Conservation (phyloP, 2,329 filamentous ascomycete species). For the Neoscytalidium dimidiatum region DNA sequence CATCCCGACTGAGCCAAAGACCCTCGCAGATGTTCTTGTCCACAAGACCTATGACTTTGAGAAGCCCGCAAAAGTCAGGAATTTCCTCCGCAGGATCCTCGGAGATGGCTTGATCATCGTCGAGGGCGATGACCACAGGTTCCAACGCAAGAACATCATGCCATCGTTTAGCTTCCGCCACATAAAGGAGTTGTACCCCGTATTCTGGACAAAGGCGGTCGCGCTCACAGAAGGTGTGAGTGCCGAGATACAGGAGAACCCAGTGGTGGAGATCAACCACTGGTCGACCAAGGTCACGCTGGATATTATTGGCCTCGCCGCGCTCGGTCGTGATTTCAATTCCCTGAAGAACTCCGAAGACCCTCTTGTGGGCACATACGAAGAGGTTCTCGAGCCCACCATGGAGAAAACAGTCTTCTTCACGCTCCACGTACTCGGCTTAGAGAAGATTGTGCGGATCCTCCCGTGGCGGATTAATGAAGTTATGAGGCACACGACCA, state of each 20-base stretch:
- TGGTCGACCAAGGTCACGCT: constrained; percentile 48
- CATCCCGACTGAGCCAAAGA: constrained; percentile 40
- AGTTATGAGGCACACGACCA: constrained; percentile 39
- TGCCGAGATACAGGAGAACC: constrained; percentile 47
- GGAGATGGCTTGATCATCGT: constrained; percentile 54
- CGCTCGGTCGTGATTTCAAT: constrained; percentile 46
- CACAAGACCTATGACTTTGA: constrained; percentile 57
- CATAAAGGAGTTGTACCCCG: constrained; percentile 78
- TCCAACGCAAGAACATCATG: constrained; percentile 70
- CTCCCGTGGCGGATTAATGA: constrained; percentile 53
- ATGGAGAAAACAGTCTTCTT: constrained; percentile 51
- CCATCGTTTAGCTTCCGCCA: constrained; percentile 86
- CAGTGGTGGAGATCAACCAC: constrained; percentile 45
- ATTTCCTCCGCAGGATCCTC: constrained; percentile 51
- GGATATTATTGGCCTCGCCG: constrained; percentile 50
- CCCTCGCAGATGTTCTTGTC: constrained; percentile 54
- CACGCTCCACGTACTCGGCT: constrained; percentile 40
- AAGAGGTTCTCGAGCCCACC: constrained; percentile 48
- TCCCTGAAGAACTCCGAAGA: constrained; percentile 44
- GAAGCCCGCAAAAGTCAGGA: constrained; percentile 48
- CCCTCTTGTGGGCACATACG: constrained; percentile 44
- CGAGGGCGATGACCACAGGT: constrained; percentile 53
- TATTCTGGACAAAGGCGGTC: constrained; percentile 78
- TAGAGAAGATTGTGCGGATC: constrained; percentile 38
- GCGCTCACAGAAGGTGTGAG: constrained; percentile 68